Percentiles rank a stretch among this genome's conserved stretches.
Conservation (phyloP, 176 grass and related monocot genomes). For the Typha latifolia region DNA sequence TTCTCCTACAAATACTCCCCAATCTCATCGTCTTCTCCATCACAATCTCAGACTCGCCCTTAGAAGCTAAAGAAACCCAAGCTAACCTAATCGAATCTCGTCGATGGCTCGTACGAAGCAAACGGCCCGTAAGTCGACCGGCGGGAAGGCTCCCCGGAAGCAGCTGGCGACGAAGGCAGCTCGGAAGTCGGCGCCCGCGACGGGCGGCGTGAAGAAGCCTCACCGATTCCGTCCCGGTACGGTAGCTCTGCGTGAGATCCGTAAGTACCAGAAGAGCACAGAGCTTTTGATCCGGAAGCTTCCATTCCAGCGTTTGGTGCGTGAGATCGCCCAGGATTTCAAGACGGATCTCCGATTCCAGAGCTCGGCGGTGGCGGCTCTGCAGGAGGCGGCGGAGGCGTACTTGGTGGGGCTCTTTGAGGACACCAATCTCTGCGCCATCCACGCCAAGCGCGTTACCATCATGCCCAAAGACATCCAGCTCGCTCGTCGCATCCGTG, state of each 20-base stretch:
- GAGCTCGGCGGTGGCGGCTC: conserved; percentile 6
- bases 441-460: conserved; percentile 64
- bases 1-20: no score
- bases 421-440: conserved; percentile 57
- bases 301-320: conserved; percentile 12
- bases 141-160: conserved; percentile 9
- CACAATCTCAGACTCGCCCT: no score
- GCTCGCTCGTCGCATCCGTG: conserved; percentile 49
- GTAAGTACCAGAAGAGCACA: conserved; percentile 21
- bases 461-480: conserved; percentile 80
- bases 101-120: conserved; percentile 9
- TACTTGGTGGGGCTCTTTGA: conserved; percentile 17
- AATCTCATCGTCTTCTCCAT: no score
- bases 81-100: no score
- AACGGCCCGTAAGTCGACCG: conserved; percentile 9
- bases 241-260: conserved; percentile 8
- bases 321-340: conserved; percentile 15
- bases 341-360: conserved; percentile 16
- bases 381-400: conserved; percentile 19
- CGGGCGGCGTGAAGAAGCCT: conserved; percentile 13
- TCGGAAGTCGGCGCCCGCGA: conserved; percentile 15
- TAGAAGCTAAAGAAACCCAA: no score
- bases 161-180: conserved; percentile 13
- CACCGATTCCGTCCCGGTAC: conserved; percentile 14
- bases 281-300: conserved; percentile 12